Evolutionary conservation across 805 yeast genomes (phyloP), one percentile per base, ranked within the genome.

Genomic region (Wickerhamiella kazuoi): DNA sequence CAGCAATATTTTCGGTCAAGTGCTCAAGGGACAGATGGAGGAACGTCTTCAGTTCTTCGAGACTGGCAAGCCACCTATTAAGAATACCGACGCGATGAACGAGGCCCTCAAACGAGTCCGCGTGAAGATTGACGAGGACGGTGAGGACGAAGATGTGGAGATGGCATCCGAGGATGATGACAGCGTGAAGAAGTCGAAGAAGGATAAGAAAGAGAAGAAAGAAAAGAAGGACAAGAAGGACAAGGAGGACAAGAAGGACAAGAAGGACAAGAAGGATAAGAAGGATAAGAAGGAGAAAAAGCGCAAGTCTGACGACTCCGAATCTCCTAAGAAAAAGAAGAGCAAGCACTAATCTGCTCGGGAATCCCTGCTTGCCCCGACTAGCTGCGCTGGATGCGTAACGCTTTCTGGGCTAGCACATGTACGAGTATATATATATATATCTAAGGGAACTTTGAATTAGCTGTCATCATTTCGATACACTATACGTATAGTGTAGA

Each of bases 11-110:
- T 90, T 90, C 53, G 98, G 98, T 61, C 69, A 73, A 52, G 77
- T 86, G 41, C 74, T 90, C 63, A 86, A 83, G 71, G 74, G 81
- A 63, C 98, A 90, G 71, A 97, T 90, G 50, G 98, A 90, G 68
- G 95, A 90, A 64, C 80, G 98, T 67, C 72, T 90, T 56, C 79
- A 75, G 63, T 90, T 90, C 60, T 90, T 84, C 69, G 94, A 82
- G 61, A 80, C 94, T 42, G 98, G 98, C 59, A 79, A 80, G 53
- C 76, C 97, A 40, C 95, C 97, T 55, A 79, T 86, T 76, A 90
- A 87, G 72, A 90, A 90, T 59, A 65, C 87, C 33, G 93, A 83
- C 51, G 97, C 97, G 49, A 80, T 90, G 65, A 73, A 79, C 59
- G 81, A 79, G 63, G 98, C 97, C 41, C 70, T 90, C 63, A 74